A percentile compares a stretch with the other conserved stretches of the same genome.
Evolutionary conservation across 305 asterid genomes (phyloP).

Genomic region (Rubia tinctorum): DNA sequence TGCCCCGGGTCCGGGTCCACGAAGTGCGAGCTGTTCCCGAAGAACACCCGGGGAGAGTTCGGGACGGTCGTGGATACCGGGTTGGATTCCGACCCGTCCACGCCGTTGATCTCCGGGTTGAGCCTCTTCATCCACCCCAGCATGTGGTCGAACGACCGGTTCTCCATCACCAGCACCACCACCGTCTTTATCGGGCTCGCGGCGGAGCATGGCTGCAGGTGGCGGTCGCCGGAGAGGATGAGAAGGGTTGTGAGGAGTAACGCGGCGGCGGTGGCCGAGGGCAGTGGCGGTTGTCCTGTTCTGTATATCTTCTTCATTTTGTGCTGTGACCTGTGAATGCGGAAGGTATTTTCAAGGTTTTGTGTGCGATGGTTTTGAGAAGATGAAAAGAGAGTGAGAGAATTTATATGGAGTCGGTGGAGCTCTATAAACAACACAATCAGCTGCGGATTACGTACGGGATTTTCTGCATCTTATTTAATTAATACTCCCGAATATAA

Average conservation of each 20-base stretch:
- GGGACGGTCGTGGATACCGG: conserved; percentile 46
- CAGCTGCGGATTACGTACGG: background rate
- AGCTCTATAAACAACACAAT: background rate
- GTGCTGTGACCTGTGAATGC: background rate
- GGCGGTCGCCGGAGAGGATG: conserved; percentile 20
- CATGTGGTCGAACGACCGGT: conserved; percentile 95
- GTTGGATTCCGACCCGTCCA: conserved; percentile 69
- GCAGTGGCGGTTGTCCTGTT: background rate
- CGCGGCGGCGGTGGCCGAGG: background rate
- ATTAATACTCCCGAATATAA: too few relatives aligned
- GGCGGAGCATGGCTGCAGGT: background rate
- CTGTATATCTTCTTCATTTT: background rate
- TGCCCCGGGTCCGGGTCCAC: conserved; percentile 99
- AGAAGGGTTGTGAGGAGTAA: conserved; percentile 8
- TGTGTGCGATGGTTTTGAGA: background rate
- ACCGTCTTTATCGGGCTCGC: conserved; percentile 73
- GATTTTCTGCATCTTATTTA: background rate
- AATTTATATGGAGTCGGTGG: background rate
- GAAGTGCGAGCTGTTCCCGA: conserved; percentile 53
- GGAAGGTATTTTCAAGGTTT: too few relatives aligned
- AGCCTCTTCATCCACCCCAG: conserved; percentile 95
- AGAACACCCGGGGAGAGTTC: conserved; percentile 43
- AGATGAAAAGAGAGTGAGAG: background rate
- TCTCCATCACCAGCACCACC: conserved; percentile 91
- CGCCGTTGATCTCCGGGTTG: conserved; percentile 81